phyloP scores from a whole-genome alignment of 345 rosid species.

The Nasturtium officinale region DNA sequence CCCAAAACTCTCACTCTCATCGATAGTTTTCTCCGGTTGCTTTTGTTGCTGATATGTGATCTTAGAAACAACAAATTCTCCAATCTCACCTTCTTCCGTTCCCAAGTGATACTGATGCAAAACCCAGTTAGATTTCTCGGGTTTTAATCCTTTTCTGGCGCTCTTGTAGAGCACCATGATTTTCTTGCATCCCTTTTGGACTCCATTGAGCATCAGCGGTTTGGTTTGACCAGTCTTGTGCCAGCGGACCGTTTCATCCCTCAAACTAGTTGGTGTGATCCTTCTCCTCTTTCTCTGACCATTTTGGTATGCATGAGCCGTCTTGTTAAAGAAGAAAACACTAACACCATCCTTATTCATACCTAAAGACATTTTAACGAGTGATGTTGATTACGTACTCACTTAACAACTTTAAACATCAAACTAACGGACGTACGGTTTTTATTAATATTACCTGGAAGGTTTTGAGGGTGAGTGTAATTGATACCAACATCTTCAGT shows the following conservation, averaged over 20 bases:
- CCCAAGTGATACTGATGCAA: constrained; percentile 94
- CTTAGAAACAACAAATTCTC: constrained; percentile 76
- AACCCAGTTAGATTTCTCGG: constrained; percentile 76
- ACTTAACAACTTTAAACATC: not conserved
- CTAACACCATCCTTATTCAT: constrained; percentile 76
- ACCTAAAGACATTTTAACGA: constrained; percentile 48
- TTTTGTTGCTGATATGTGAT: constrained; percentile 60
- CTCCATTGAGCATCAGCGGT: constrained; percentile 62
- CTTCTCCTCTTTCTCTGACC: constrained; percentile 83
- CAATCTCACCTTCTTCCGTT: constrained; percentile 62
- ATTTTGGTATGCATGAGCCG: constrained; percentile 68
- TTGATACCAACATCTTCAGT: constrained; percentile 58
- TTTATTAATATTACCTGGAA: constrained; percentile 59
- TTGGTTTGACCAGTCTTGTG: constrained; percentile 92
- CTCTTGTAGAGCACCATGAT: constrained; percentile 84
- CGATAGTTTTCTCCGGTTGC: constrained; percentile 46
- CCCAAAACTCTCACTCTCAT: constrained; percentile 43
- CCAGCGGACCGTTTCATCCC: constrained; percentile 72
- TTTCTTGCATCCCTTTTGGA: constrained; percentile 76
- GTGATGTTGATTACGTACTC: not conserved
- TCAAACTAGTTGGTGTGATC: constrained; percentile 49
- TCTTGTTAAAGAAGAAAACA: constrained; percentile 75
- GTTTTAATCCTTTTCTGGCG: constrained; percentile 61
- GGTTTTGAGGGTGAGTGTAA: constrained; percentile 85
- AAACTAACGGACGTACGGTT: not conserved